Percentiles rank a stretch among this genome's conserved stretches.
These are phyloP conservation scores for Nemania sp. DNA, from an alignment of 2,329 filamentous ascomycete species.

Conservation along the genomic window DNA sequence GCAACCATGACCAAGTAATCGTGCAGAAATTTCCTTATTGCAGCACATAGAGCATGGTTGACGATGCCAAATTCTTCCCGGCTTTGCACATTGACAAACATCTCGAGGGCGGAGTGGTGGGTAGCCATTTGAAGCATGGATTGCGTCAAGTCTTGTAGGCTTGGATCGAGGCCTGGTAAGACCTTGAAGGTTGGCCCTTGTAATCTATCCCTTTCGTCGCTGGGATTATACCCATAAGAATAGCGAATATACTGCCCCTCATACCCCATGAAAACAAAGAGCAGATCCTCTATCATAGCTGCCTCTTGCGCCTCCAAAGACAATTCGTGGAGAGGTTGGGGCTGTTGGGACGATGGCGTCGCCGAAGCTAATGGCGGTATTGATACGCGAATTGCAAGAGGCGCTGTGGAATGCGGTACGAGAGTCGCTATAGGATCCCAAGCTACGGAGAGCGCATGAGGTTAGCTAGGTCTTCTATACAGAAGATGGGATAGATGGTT, in stretches of 20 bases:
- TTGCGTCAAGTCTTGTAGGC: constrained; percentile 84
- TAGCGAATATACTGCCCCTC: constrained; percentile 98
- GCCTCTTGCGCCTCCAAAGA: constrained; percentile 86
- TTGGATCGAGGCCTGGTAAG: constrained; percentile 86
- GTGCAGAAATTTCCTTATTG: constrained; percentile 88
- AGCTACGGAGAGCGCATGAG: constrained; percentile 53
- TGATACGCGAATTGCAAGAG: constrained; percentile 61
- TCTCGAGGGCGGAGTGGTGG: constrained; percentile 90
- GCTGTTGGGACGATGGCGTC: constrained; percentile 76
- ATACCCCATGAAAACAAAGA: constrained; percentile 98
- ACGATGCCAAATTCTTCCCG: constrained; percentile 93
- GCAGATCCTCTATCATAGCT: constrained; percentile 86
- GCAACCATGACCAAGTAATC: constrained; percentile 94
- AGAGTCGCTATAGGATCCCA: constrained; percentile 88
- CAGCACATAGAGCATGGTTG: constrained; percentile 95
- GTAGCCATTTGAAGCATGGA: constrained; percentile 96
- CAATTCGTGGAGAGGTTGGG: constrained; percentile 75
- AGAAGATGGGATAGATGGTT: constrained; percentile 2
- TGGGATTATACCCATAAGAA: constrained; percentile 82
- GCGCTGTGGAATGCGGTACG: constrained; percentile 71
- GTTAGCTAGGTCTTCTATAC: constrained; percentile 42
- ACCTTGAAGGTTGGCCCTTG: constrained; percentile 85
- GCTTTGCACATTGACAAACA: constrained; percentile 94
- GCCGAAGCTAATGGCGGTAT: constrained; percentile 80
- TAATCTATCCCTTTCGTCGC: constrained; percentile 86